Base-by-base conservation (phyloP, 257 asterid species). In the Agastache rugosa region DNA sequence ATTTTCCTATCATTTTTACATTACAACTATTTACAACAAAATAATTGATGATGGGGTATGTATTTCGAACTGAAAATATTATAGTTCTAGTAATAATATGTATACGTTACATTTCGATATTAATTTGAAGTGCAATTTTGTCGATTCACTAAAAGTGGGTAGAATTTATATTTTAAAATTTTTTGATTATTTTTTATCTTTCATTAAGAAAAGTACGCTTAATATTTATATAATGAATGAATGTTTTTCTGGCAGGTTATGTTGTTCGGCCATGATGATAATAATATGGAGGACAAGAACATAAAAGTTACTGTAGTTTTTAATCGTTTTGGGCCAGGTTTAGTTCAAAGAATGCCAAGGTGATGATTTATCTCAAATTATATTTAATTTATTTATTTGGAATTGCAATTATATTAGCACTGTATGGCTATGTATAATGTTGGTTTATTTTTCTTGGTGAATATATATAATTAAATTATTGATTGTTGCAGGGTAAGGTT, bases 301-400 rank as follows among this genome's bases (percentile, higher is more conserved):
- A 91, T 93, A 17, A 89, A 73, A 85, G 92, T 93, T 1, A 93
- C 98, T 0, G 85, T 93, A 55, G 98, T 77, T 12, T 91, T 90
- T 71, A 93, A 93, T 83, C 92, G 74, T 82, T 93, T 93, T 72
- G 98, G 98, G 7, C 89, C 94, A 19, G 98, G 96, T 65, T 88
- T 93, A 56, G 82, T 86, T 34, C 97, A 91, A 79, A 83, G 98
- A 75, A 93, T 93, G 98, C 97, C 97, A 4, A 83, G 74, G 71
- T 77, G 11, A 66, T 12, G 5, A 66, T 6, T 15, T 37, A 11
- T 39, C n/a, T 19, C 51, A 37, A 53, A 8, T 19, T 7, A 53
- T 9, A 8, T 37, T 1, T 29, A 48, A 14, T 16, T 8, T 6
- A 7, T 17, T 17, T 53, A 53, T 19, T 8, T 53, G 14, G 27